Evolutionary conservation across 164 flowering plant species (phyloP), one percentile per base, ranked within the genome.

Genomic region (Akebia trifoliata): DNA sequence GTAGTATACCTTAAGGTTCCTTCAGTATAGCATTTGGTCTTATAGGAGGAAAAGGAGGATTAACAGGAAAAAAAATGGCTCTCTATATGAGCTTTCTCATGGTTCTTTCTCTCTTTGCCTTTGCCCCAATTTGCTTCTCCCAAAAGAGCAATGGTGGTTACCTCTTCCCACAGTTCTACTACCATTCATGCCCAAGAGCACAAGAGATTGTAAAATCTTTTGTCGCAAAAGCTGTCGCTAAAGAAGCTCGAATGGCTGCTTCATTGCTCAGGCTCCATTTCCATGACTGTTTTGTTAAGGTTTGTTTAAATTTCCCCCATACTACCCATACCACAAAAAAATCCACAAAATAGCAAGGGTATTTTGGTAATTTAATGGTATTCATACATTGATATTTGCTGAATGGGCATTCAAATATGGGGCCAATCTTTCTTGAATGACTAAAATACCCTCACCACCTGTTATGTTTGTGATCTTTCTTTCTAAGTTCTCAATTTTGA

Each of bases 271-370:
- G 98, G 76, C 97, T 93, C 28, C 95, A 86, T 60, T 92, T 92
- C 72, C 98, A 92, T 57, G 98, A 92, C 66, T 92, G 98, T 54
- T 92, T 92, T 65, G 98, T 93, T 35, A 74, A 90, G 96, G 97
- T 87, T 44, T 35, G 36, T 18, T 3, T n/a, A n/a, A 6, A 9
- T 21, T 11, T 31, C n/a, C 4, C 1, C 1, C 15, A 2, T 50
- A n/a, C n/a, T n/a, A n/a, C 42, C n/a, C 40, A 4, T 38, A 9
- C 20, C 9, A 31, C 4, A 32, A 10, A 29, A 1, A 49, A 14
- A 26, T 9, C 14, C 39, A 38, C 29, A 8, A 31, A 17, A 17
- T 18, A 31, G 2, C 12, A 20, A 15, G 20, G 34, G 52, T 14
- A 49, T 0, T 28, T 49, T 49, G 5, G 52, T 26, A 11, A 49